Percentiles rank a stretch among this genome's conserved stretches.
Evolutionary conservation across 1,284 basidiomycete species (phyloP).

Genomic region (Marasmius fiardii): DNA sequence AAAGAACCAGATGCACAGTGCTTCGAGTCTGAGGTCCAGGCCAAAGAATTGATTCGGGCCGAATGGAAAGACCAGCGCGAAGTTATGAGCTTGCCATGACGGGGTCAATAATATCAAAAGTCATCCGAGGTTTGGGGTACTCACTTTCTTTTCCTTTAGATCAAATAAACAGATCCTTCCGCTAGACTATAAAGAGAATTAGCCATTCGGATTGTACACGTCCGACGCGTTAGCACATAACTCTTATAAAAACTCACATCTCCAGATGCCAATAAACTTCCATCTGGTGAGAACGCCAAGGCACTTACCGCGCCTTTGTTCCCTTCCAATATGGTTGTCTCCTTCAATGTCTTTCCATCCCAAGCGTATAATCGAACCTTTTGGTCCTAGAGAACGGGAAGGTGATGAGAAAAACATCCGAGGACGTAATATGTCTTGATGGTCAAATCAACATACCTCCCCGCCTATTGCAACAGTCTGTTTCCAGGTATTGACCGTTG

Average conservation of each 20-base stretch:
- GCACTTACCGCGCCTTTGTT: conserved; percentile 74
- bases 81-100: conserved; percentile 49
- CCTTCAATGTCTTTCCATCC: conserved; percentile 59
- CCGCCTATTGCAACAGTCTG: conserved; percentile 69
- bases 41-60: conserved; percentile 76
- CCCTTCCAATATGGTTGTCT: conserved; percentile 59
- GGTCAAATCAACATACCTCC: conserved; percentile 46
- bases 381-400: conserved; percentile 48
- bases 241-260: conserved; percentile 52
- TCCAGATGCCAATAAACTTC: conserved; percentile 71
- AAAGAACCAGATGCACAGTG: conserved; percentile 86
- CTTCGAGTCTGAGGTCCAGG: conserved; percentile 73
- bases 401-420: background rate
- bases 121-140: conserved; percentile 8
- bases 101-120: conserved; percentile 8
- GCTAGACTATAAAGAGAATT: conserved; percentile 45
- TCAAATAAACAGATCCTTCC: conserved; percentile 84
- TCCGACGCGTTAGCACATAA: background rate
- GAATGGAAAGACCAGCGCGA: conserved; percentile 89
- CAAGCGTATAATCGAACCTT: conserved; percentile 74
- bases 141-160: conserved; percentile 59
- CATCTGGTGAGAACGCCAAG: conserved; percentile 81
- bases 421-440: conserved; percentile 1
- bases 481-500: conserved; percentile 52
- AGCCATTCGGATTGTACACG: background rate